These are phyloP conservation scores for Chondrus crispus DNA, from an alignment of 23 red algal genomes.

Conservation along the genomic window DNA sequence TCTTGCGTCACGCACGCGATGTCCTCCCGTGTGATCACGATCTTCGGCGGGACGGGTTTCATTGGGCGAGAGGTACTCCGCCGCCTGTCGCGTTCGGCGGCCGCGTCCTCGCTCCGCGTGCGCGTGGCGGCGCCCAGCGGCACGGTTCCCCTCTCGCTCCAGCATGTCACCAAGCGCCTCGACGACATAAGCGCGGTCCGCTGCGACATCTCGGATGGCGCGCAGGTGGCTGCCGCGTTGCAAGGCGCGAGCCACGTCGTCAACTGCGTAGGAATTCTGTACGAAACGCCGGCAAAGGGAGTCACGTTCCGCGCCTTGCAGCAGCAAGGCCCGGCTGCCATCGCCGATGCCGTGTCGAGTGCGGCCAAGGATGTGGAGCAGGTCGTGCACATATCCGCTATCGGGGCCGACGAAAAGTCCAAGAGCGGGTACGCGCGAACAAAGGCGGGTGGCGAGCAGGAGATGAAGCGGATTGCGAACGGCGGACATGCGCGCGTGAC, in stretches of 20 bases:
- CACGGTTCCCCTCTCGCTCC: neutral
- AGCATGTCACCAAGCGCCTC: neutral
- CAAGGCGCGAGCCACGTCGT: slow-evolving; percentile 61
- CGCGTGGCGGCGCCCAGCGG: slow-evolving; percentile 21
- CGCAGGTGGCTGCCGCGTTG: slow-evolving; percentile 55
- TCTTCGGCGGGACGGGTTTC: slow-evolving; percentile 87
- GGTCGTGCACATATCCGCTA: slow-evolving; percentile 85
- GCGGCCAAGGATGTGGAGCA: neutral
- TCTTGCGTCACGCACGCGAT: neutral
- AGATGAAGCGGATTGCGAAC: neutral
- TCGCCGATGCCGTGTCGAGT: slow-evolving; percentile 39
- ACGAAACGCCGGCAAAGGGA: slow-evolving; percentile 58
- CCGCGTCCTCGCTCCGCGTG: neutral
- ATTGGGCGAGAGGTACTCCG: slow-evolving; percentile 73
- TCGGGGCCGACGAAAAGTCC: slow-evolving; percentile 62
- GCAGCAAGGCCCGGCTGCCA: slow-evolving; percentile 34
- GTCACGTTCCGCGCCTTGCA: slow-evolving; percentile 74
- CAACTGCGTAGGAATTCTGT: slow-evolving; percentile 87
- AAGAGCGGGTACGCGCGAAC: slow-evolving; percentile 65
- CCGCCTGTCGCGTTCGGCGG: neutral
- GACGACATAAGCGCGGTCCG: neutral
- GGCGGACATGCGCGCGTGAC: slow-evolving; percentile 22
- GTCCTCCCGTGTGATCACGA: slow-evolving; percentile 39
- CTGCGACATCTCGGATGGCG: slow-evolving; percentile 55
- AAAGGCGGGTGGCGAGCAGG: slow-evolving; percentile 76